Base-by-base conservation (phyloP, 805 yeast genomes). In the Candida peoriensis region DNA sequence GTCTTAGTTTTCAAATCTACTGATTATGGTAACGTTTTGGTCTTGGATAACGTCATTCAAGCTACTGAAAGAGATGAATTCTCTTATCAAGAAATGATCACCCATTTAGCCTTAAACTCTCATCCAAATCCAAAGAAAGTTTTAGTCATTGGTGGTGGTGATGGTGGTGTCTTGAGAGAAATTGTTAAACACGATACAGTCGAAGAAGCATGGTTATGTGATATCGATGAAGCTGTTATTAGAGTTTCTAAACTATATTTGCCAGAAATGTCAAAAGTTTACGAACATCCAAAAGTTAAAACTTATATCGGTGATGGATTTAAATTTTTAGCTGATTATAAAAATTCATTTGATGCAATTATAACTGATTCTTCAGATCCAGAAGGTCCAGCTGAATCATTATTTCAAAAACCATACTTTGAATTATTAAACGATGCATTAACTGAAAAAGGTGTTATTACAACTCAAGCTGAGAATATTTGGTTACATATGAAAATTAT, bases 341-440 rank as follows among this genome's bases (percentile, higher is more conserved):
- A 79, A 61, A 82, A 85, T 68, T 75, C 85, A 38, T 90, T 85
- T 52, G 98, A 90, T 58, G 97, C 89, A 31, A 90, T 90, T 62
- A 83, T 90, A 61, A 90, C 97, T 33, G 98, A 90, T 61, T 88
- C 97, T 20, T 86, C 96, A 22, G 97, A 90, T 63, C 97, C 97
- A 32, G 97, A 90, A 63, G 98, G 97, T 37, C 97, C 98, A 22
- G 97, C 97, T 33, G 96, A 81, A 62, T 72, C 86, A 24, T 73
- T 90, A 34, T 93, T 93, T 77, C 95, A 89, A 68, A 81, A 84
- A 60, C 86, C 88, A 20, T 90, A 90, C 72, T 90, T 89, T 61
- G 73, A 81, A 63, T 75, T 90, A 43, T 71, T 90, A 60, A 67
- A 72, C 59, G 81, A 78, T 44, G 96, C 97, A n/a, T 74, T 90